Conservation (phyloP, 106 monocot species). For the Dendrobium chrysotoxum region DNA sequence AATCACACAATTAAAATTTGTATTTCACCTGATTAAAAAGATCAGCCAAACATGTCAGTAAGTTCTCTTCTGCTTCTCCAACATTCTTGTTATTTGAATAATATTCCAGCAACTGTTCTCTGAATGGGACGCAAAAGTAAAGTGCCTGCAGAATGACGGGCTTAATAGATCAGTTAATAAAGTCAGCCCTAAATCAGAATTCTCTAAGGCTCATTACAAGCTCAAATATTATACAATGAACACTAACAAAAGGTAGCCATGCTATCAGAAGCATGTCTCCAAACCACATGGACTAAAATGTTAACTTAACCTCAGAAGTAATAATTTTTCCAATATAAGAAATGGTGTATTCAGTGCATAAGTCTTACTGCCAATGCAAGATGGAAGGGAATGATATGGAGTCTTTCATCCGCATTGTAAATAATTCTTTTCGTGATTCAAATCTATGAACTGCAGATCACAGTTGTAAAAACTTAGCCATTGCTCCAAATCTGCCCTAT, state of each 20-base stretch:
- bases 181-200: background rate
- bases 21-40: conserved; percentile 63
- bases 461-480: background rate
- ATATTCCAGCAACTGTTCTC: conserved; percentile 67
- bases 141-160: conserved; percentile 43
- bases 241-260: background rate
- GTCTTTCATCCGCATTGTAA: background rate
- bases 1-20: background rate
- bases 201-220: background rate
- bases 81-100: conserved; percentile 60
- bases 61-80: conserved; percentile 61
- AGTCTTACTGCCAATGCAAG: background rate
- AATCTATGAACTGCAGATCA: background rate
- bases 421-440: background rate
- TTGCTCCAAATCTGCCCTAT: too few relatives aligned
- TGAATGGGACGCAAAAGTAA: conserved; percentile 73
- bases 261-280: background rate
- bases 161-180: background rate
- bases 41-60: conserved; percentile 80
- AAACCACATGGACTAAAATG: background rate
- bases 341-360: background rate
- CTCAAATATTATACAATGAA: background rate
- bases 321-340: background rate
- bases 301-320: background rate
- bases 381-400: background rate